Evolutionary conservation across 2,329 filamentous ascomycete genomes (phyloP), one percentile per base, ranked within the genome.

Genomic region (Paraphoma sp.): DNA sequence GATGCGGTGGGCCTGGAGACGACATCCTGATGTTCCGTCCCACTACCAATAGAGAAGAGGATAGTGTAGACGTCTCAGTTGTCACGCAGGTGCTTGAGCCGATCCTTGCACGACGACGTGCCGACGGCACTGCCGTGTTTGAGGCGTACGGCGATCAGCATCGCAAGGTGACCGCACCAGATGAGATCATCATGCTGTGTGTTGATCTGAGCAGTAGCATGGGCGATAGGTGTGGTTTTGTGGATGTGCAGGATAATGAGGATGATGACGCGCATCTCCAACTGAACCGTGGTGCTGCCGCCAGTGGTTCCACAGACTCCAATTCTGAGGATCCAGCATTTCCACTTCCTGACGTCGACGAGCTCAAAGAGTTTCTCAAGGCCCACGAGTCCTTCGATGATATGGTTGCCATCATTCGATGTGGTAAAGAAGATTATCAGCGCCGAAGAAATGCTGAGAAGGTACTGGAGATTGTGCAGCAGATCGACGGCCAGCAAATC

Each of bases 171-270:
- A 64, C 67, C 10, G 45, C 58, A 12, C 75, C 76, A 14, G 73
- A 76, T 18, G 76, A 78, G 54, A 50, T 76, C 6, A 42, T 74
- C 4, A 66, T 77, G 56, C 68, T 78, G 43, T 73, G 68, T 48
- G 73, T 78, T 2, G 75, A 77, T 54, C 66, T 70, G 18, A 75
- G 71, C 42, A 48, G 59, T 1, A 76, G 72, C 36, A 78, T 78
- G 75, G 23, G 48, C 7, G 9, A 47, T 0, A 42, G 65, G 1
- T 73, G 70, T 8, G 72, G 69, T 18, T 75, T 78, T 51, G 31
- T 48, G 1, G 75, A 76, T 30, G 56, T 75, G 31, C 68, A 74
- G 8, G 42, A 38, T 9, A 58, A 59, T 23, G 60, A 63, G 36
- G 58, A 63, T 30, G 59, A 33, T 4, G 44, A 51, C 5, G 38